Evolutionary conservation across 225 moss, liverwort and hornwort species (phyloP), one percentile per base, ranked within the genome.

Genomic region (Bryoerythrophyllum caledonicum): DNA sequence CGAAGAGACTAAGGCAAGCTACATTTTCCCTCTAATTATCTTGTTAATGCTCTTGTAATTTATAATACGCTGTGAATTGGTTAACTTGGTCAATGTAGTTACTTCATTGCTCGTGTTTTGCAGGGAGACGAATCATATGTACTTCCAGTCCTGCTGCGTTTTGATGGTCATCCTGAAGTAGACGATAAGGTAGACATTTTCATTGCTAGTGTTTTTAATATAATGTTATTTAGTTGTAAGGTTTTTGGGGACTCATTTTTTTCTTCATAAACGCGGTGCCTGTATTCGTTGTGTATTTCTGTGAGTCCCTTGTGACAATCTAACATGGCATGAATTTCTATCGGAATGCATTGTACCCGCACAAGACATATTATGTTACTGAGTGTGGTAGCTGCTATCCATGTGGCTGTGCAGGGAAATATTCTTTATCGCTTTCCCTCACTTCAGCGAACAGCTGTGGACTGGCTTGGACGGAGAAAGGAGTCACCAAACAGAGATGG

Each of bases 391-490:
- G 43, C 61, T 78, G 23, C 55, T 63, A 46, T 59, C 28, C 11
- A 30, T 70, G 40, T 74, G 67, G 34, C 74, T 64, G 53, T 80
- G 67, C 82, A 91, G 90, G 94, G 91, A 67, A 87, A 94, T 70
- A 94, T 94, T 79, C 82, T 94, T n/a, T 91, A 94, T 70, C 74
- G 82, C 71, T 94, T 91, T 74, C 94, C 90, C 27, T 91, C 94
- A 67, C 77, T 94, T 63, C 91, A 94, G 74, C 87, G 90, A 44
- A 86, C 91, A 76, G 87, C 82, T 65, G 88, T 82, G 56, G 88
- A 85, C 54, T 90, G 91, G 90, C 79, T 83, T 78, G 94, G 88
- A 63, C 82, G 79, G 75, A 86, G 72, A 60, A 85, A 87, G 76
- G 85, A 88, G 56, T 40, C 75, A 51, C 67, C 74, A 61, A 70